phyloP scores from a whole-genome alignment of 2,329 filamentous ascomycete genomes.

The Neofusicoccum ribis region DNA sequence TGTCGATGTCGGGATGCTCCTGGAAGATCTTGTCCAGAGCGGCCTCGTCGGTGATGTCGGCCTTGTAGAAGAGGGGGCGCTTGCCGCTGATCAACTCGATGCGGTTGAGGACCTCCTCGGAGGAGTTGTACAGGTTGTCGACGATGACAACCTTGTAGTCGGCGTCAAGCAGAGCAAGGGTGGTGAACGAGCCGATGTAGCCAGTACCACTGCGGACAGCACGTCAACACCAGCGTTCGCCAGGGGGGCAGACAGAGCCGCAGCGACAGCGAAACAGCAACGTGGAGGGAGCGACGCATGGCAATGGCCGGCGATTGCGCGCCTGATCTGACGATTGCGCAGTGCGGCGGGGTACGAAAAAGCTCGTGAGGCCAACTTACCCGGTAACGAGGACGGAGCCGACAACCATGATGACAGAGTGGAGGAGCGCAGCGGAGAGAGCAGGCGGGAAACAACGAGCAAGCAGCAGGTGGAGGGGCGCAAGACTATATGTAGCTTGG shows the following conservation, averaged over 20 bases:
- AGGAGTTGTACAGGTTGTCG: constrained; percentile 97
- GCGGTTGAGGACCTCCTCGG: constrained; percentile 84
- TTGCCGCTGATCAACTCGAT: constrained; percentile 93
- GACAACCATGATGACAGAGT: constrained; percentile 61
- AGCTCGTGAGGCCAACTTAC: constrained; percentile 55
- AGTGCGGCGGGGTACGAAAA: not conserved
- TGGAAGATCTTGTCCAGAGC: constrained; percentile 84
- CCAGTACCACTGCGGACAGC: constrained; percentile 74
- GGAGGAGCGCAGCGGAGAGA: not conserved
- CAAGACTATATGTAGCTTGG: constrained; percentile 13
- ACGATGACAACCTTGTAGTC: constrained; percentile 96
- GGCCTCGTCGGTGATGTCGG: constrained; percentile 84
- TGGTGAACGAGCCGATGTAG: constrained; percentile 98
- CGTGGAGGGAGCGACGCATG: constrained; percentile 13
- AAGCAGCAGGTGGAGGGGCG: not conserved
- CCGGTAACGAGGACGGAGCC: constrained; percentile 91
- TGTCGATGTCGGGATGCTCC: constrained; percentile 90
- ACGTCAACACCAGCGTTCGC: constrained; percentile 3
- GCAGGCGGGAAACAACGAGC: not conserved
- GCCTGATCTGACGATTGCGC: constrained; percentile 7
- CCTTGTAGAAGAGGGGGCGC: constrained; percentile 78
- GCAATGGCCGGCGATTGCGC: not conserved
- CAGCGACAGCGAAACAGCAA: not conserved
- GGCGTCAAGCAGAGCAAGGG: constrained; percentile 86
- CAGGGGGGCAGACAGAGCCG: not conserved